Evolutionary conservation across 495 filamentous ascomycete species (phyloP), one percentile per base, ranked within the genome.

Genomic region (Cercophora newfieldiana): DNA sequence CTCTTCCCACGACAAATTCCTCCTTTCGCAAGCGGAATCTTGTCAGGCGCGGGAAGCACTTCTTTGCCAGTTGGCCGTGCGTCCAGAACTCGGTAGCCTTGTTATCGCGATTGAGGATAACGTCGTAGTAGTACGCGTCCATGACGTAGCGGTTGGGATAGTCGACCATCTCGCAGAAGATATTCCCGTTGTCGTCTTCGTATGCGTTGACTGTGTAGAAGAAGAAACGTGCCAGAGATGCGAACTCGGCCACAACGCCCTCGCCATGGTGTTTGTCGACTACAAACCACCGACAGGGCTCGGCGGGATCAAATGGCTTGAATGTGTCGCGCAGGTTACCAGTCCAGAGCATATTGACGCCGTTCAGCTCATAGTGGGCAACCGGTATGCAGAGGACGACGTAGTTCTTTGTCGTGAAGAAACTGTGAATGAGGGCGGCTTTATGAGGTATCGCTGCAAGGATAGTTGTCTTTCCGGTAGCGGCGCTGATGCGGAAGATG

Each of bases 131-230:
- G n/a, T 88, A 80, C 16, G 75, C 72, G 29, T 82, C 75, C 50
- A 90, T 66, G 48, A 86, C 77, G 48, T 89, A 85, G 0, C 81
- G 70, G 65, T 82, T 85, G 1, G 83, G 79, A 65, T 88, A 88
- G 19, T 77, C 74, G 25, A 85, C 72, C 0, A 88, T 66, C 53
- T 91, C 90, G 59, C 83, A 83, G 22, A 88, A 74, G 19, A 67
- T 51, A 12, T 69, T 65, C 1, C 75, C 74, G 12, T 75, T 63
- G 0, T 57, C 63, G 62, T 90, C 86, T 66, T 92, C 87, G 76
- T 87, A 93, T 0, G 90, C 84, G 68, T 94, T 94, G 69, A 91
- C 79, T 5, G 87, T 84, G 77, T 94, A 90, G 76, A 94, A 94
- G 74, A 83, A 86, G 79, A 92, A 94, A 62, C 89, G 88, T 0